Evolutionary conservation across 1,284 basidiomycete species (phyloP).

Genomic region (Boletus mariae): DNA sequence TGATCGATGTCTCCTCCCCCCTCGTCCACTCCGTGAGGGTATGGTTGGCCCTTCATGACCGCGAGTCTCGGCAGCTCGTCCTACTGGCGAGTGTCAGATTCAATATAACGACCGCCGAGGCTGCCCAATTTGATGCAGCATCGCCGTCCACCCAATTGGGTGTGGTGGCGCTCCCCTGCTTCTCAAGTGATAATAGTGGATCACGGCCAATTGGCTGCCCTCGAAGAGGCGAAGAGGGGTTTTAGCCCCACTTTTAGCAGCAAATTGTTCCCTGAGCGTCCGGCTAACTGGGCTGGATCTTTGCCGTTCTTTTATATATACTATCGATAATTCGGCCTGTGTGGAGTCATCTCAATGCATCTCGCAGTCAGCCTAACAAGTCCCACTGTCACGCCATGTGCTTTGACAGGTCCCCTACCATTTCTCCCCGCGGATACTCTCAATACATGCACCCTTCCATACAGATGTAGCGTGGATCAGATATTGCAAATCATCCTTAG

Average conservation of each 20-base stretch:
- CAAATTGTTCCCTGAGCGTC: conserved; percentile 8
- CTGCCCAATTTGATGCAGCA: conserved; percentile 7
- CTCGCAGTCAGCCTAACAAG: conserved; percentile 1
- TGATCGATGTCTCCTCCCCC: conserved; percentile 12
- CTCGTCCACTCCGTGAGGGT: conserved; percentile 5
- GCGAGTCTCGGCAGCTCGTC: background rate
- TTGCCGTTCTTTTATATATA: conserved; percentile 33
- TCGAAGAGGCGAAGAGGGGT: no score
- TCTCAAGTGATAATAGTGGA: conserved; percentile 4
- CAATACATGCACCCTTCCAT: conserved; percentile 9
- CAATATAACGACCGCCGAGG: background rate
- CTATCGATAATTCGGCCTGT: conserved; percentile 1
- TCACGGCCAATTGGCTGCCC: background rate
- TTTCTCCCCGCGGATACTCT: conserved; percentile 7
- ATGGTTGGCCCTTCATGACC: background rate
- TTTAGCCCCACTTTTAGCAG: conserved; percentile 8
- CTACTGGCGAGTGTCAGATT: background rate
- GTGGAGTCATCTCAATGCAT: conserved; percentile 18
- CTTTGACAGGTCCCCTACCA: background rate
- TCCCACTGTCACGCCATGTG: conserved; percentile 3
- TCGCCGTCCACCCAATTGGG: conserved; percentile 16
- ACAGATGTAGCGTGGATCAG: conserved; percentile 33
- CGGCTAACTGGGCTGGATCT: conserved; percentile 17
- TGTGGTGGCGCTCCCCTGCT: conserved; percentile 1
- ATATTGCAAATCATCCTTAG: conserved; percentile 64